Conservation (phyloP, 2,329 filamentous ascomycete species). For the Huntiella abstrusa region DNA sequence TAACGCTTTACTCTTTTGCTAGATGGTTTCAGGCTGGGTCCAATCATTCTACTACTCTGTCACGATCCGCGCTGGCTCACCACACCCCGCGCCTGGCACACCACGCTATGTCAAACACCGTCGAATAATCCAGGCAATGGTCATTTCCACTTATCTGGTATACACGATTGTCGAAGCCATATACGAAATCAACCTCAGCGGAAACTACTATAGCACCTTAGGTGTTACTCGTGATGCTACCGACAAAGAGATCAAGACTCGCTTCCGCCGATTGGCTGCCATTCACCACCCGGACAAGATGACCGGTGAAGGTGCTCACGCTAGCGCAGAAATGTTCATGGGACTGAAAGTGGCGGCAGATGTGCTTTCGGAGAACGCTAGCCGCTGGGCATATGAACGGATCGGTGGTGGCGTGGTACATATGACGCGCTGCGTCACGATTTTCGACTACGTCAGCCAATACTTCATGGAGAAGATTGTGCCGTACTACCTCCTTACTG, state of each 20-base stretch:
- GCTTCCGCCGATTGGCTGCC: slow-evolving; percentile 59
- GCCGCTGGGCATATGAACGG: slow-evolving; percentile 74
- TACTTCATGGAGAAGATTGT: slow-evolving; percentile 40
- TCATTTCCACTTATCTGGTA: slow-evolving; percentile 66
- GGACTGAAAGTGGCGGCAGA: slow-evolving; percentile 71
- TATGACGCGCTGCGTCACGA: slow-evolving; percentile 48
- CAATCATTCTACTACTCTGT: slow-evolving; percentile 75
- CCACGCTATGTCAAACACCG: slow-evolving; percentile 54
- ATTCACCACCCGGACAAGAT: slow-evolving; percentile 72
- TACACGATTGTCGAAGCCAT: slow-evolving; percentile 91
- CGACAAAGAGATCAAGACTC: slow-evolving; percentile 63
- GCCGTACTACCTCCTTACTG: slow-evolving; percentile 42
- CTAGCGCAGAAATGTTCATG: slow-evolving; percentile 43
- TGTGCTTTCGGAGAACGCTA: slow-evolving; percentile 55
- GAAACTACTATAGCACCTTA: slow-evolving; percentile 65
- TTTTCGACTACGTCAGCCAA: slow-evolving; percentile 52
- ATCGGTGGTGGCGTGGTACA: slow-evolving; percentile 55
- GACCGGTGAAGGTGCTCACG: slow-evolving; percentile 15
- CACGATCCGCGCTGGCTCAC: slow-evolving; percentile 75
- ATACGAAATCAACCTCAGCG: slow-evolving; percentile 50
- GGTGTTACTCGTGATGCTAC: slow-evolving; percentile 48
- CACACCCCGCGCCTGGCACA: slow-evolving; percentile 53
- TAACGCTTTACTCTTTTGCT: not conserved
- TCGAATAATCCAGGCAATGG: slow-evolving; percentile 62
- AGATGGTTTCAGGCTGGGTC: slow-evolving; percentile 61